These are phyloP conservation scores for Colletotrichum lupini DNA, from an alignment of 2,329 filamentous ascomycete species.

Conservation along the genomic window DNA sequence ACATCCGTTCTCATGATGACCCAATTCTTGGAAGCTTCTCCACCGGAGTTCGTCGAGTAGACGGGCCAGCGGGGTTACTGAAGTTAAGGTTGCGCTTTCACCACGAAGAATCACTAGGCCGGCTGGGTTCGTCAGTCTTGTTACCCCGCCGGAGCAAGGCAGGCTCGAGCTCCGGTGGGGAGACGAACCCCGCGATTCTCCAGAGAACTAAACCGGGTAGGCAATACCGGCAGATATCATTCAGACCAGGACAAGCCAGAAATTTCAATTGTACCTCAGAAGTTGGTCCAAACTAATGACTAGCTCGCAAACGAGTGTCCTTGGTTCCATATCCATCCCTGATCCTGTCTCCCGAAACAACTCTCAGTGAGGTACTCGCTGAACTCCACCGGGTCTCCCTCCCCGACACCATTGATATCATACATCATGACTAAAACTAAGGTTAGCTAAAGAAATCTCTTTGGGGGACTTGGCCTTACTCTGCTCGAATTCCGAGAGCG, in stretches of 20 bases:
- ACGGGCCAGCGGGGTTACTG: background rate
- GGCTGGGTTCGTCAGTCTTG: background rate
- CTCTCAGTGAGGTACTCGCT: background rate
- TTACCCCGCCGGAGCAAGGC: background rate
- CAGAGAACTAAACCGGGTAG: too few relatives aligned
- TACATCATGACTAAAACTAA: background rate
- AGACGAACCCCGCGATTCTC: background rate
- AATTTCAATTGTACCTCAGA: too few relatives aligned
- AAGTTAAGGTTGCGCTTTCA: background rate
- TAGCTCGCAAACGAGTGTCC: background rate
- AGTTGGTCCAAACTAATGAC: too few relatives aligned
- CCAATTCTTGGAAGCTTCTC: background rate
- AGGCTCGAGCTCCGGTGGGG: background rate
- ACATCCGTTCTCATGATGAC: background rate
- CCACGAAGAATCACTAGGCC: background rate
- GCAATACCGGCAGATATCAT: background rate
- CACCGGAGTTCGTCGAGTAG: too few relatives aligned
- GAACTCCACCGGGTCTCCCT: background rate
- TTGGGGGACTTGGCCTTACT: background rate
- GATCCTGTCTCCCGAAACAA: background rate
- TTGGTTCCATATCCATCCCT: background rate
- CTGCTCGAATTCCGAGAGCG: background rate
- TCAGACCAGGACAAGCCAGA: too few relatives aligned
- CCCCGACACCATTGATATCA: background rate
- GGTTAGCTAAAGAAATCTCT: background rate